These are phyloP conservation scores for Blepharisma japonicum DNA, from an alignment of 73 alveolate species.

Conservation along the genomic window DNA sequence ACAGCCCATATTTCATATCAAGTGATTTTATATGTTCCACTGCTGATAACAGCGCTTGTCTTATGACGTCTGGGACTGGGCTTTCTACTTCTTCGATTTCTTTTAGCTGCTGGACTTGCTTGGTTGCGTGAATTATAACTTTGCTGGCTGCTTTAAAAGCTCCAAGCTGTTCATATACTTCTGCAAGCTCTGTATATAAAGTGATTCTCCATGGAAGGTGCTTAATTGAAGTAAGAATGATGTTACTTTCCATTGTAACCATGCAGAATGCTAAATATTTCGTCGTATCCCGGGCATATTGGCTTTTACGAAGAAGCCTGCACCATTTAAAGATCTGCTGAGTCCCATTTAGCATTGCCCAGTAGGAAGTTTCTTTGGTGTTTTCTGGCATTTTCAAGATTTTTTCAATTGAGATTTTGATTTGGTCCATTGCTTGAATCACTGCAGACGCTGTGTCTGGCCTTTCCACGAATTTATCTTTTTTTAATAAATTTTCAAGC, in stretches of 20 bases:
- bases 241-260: slow-evolving; percentile 81
- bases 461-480: slow-evolving; percentile 66
- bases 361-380: slow-evolving; percentile 75
- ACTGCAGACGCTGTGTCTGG: slow-evolving; percentile 76
- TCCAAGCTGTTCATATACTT: slow-evolving; percentile 79
- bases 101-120: slow-evolving; percentile 79
- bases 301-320: slow-evolving; percentile 69
- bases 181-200: slow-evolving; percentile 84
- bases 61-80: slow-evolving; percentile 90
- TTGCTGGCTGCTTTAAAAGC: slow-evolving; percentile 85
- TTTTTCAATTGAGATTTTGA: slow-evolving; percentile 58
- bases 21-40: slow-evolving; percentile 72
- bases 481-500: slow-evolving; percentile 54
- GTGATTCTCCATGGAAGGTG: slow-evolving; percentile 90
- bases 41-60: slow-evolving; percentile 76
- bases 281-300: slow-evolving; percentile 75
- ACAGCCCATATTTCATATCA: slow-evolving; percentile 88
- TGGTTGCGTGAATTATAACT: slow-evolving; percentile 76
- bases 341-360: slow-evolving; percentile 62
- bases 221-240: slow-evolving; percentile 85
- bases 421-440: slow-evolving; percentile 63
- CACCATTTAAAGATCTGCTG: slow-evolving; percentile 62
- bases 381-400: slow-evolving; percentile 56
- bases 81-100: slow-evolving; percentile 94
- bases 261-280: slow-evolving; percentile 85